Percentiles rank a stretch among this genome's conserved stretches.
phyloP scores from a whole-genome alignment of 805 yeast species.

The Kazachstania africana region DNA sequence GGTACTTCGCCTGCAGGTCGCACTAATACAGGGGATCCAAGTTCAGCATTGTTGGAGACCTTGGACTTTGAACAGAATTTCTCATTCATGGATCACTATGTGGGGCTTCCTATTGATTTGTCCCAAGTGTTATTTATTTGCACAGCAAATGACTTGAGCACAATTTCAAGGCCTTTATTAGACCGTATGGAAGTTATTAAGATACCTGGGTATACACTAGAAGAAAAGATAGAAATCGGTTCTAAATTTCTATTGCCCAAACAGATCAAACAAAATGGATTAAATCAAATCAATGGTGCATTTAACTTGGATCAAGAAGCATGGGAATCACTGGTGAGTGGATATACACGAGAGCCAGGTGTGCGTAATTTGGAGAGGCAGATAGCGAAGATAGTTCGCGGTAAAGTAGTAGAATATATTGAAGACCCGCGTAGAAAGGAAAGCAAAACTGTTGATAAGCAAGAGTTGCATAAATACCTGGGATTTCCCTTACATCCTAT shows the following conservation, averaged over 20 bases:
- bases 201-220: slow-evolving; percentile 85
- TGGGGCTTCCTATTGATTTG: slow-evolving; percentile 88
- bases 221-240: slow-evolving; percentile 87
- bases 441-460: no score
- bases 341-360: slow-evolving; percentile 92
- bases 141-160: slow-evolving; percentile 83
- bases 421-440: no score
- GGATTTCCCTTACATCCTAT: no score
- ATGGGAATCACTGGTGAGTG: slow-evolving; percentile 56
- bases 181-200: slow-evolving; percentile 98
- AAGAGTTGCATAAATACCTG: no score
- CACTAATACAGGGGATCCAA: slow-evolving; percentile 71
- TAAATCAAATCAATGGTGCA: slow-evolving; percentile 55
- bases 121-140: slow-evolving; percentile 91
- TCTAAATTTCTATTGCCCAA: slow-evolving; percentile 75
- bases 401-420: slow-evolving; percentile 86
- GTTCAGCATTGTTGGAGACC: slow-evolving; percentile 87
- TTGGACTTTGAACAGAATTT: slow-evolving; percentile 93
- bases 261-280: slow-evolving; percentile 71
- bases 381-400: slow-evolving; percentile 75
- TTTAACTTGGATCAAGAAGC: slow-evolving; percentile 54
- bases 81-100: slow-evolving; percentile 80
- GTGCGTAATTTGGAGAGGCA: slow-evolving; percentile 83
- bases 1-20: slow-evolving; percentile 31
- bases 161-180: slow-evolving; percentile 83